A percentile compares a stretch with the other conserved stretches of the same genome.
These are phyloP conservation scores for Tuber umbilicatum DNA, from an alignment of 495 filamentous ascomycete species.

Conservation along the genomic window DNA sequence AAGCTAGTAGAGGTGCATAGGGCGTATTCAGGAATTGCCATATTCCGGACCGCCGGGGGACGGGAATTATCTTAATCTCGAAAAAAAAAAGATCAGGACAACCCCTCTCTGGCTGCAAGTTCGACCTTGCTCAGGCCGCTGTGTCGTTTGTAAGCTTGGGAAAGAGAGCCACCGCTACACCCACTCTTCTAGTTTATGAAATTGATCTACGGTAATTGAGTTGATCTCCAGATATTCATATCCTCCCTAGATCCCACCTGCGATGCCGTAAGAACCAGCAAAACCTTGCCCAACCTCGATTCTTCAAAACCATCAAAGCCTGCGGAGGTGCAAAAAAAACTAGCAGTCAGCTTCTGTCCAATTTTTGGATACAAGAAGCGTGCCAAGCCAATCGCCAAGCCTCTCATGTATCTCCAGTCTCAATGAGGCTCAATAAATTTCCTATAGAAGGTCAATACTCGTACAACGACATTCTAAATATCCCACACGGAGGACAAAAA, in stretches of 20 bases:
- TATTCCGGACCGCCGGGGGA: not conserved
- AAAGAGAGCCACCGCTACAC: not conserved
- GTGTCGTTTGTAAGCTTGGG: not conserved
- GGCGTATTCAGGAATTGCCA: not conserved
- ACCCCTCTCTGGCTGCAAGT: no score
- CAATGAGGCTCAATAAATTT: not conserved
- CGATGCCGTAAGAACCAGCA: not conserved
- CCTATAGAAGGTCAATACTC: not conserved
- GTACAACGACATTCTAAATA: not conserved
- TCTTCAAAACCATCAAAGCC: not conserved
- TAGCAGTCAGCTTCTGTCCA: not conserved
- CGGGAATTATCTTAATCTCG: not conserved
- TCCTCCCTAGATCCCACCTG: not conserved
- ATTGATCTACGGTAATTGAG: not conserved
- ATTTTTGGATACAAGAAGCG: not conserved
- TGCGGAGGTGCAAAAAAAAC: not conserved
- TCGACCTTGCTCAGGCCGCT: not conserved
- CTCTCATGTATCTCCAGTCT: not conserved
- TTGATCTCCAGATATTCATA: not conserved
- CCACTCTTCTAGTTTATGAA: not conserved
- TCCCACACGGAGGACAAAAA: not conserved
- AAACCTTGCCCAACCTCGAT: not conserved
- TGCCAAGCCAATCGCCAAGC: not conserved
- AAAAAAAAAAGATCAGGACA: not conserved
- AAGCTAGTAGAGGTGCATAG: not conserved